These are phyloP conservation scores for Aphanoascus verrucosus DNA, from an alignment of 2,329 filamentous ascomycete species.

Conservation along the genomic window DNA sequence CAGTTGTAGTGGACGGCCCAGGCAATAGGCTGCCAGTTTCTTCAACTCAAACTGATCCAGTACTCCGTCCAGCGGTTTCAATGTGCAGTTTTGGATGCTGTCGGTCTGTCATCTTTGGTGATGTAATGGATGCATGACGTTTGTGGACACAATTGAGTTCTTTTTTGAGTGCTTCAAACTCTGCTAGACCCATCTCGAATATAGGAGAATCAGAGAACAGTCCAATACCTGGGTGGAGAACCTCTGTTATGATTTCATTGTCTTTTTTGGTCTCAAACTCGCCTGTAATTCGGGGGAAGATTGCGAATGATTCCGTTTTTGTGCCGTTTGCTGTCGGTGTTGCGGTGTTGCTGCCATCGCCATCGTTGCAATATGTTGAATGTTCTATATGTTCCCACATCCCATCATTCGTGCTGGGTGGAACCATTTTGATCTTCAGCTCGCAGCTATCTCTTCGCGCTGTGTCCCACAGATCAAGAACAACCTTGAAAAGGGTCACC, in stretches of 20 bases:
- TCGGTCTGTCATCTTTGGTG: too few relatives aligned
- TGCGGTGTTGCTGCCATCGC: background rate
- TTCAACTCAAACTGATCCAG: too few relatives aligned
- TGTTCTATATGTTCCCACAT: background rate
- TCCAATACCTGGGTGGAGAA: conserved; percentile 8
- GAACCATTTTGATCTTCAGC: conserved; percentile 1
- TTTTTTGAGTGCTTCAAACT: background rate
- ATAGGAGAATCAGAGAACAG: conserved; percentile 9
- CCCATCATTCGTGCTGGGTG: background rate
- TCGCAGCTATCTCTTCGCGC: background rate
- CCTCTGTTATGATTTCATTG: background rate
- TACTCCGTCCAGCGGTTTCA: too few relatives aligned
- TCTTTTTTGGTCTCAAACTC: conserved; percentile 5
- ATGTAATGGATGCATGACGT: background rate
- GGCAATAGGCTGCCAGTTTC: too few relatives aligned
- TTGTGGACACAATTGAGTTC: background rate
- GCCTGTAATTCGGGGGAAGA: conserved; percentile 10
- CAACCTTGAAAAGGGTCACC: background rate
- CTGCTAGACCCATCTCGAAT: background rate
- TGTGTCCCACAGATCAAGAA: conserved; percentile 4
- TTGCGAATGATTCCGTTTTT: conserved; percentile 3
- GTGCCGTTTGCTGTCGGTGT: background rate
- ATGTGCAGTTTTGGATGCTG: too few relatives aligned
- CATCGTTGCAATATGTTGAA: background rate
- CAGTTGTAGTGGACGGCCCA: too few relatives aligned